Conservation (phyloP, 2,329 filamentous ascomycete species). For the Aspergillaceae sp. region DNA sequence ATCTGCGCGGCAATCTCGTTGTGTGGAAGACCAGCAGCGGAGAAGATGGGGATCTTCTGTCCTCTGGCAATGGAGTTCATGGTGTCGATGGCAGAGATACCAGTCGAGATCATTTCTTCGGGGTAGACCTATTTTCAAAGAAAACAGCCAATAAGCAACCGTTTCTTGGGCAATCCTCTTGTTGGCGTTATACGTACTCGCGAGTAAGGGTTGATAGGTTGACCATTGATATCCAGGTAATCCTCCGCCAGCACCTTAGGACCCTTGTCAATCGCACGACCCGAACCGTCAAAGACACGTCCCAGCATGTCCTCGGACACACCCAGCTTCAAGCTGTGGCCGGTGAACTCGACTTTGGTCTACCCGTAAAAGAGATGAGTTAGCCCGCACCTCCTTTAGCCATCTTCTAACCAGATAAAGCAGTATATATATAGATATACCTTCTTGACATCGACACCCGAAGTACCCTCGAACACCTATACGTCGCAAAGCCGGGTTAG, state of each 20-base stretch:
- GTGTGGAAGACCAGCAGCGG: constrained; percentile 92
- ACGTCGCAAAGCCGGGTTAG: not conserved
- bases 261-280: constrained; percentile 96
- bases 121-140: constrained; percentile 68
- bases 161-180: not conserved
- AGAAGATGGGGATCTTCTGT: constrained; percentile 99
- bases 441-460: constrained; percentile 98
- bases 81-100: constrained; percentile 97
- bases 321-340: constrained; percentile 93
- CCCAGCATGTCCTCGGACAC: constrained; percentile 99
- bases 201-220: constrained; percentile 96
- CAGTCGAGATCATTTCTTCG: constrained; percentile 99
- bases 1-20: constrained; percentile 99
- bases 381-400: constrained; percentile 5
- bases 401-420: not conserved
- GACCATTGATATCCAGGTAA: constrained; percentile 97
- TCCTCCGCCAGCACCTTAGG: constrained; percentile 97
- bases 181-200: constrained; percentile 49
- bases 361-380: constrained; percentile 30
- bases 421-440: constrained; percentile 39
- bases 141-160: not conserved
- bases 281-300: constrained; percentile 96
- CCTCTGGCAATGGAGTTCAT: constrained; percentile 98
- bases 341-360: constrained; percentile 97
- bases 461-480: constrained; percentile 93